Evolutionary conservation across 164 flowering plant species (phyloP).

Genomic region (Magnolia sinica): DNA sequence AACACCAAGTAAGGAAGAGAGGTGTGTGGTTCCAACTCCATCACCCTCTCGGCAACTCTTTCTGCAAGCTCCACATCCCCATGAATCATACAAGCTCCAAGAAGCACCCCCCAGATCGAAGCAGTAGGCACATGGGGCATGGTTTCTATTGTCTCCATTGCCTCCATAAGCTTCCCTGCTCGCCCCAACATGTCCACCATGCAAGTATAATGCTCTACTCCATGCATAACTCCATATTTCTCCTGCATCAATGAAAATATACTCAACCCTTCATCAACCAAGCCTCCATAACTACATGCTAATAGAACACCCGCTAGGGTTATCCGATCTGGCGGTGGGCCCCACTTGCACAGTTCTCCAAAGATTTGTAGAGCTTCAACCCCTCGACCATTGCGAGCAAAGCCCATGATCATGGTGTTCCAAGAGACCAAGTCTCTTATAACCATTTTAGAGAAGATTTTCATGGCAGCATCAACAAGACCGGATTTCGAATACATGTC

Average conservation of each 20-base stretch:
- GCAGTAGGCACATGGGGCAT: constrained; percentile 41
- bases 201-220: constrained; percentile 46
- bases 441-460: constrained; percentile 33
- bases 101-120: constrained; percentile 39
- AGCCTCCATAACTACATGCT: constrained; percentile 50
- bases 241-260: constrained; percentile 49
- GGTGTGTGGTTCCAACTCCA: constrained; percentile 39
- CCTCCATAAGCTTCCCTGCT: constrained; percentile 43
- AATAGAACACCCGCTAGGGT: constrained; percentile 45
- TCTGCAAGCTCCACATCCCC: constrained; percentile 44
- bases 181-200: constrained; percentile 46
- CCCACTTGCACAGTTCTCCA: constrained; percentile 28
- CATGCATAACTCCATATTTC: constrained; percentile 39
- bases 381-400: constrained; percentile 42
- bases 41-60: constrained; percentile 40
- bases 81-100: constrained; percentile 29
- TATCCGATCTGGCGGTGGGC: constrained; percentile 38
- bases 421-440: constrained; percentile 53
- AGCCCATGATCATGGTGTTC: constrained; percentile 59
- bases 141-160: constrained; percentile 29
- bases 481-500: constrained; percentile 57
- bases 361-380: constrained; percentile 36
- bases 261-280: constrained; percentile 38
- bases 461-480: constrained; percentile 32
- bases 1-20: constrained; percentile 45